Percentiles rank a stretch among this genome's conserved stretches.
Evolutionary conservation across 2,329 filamentous ascomycete genomes (phyloP).

Genomic region (Penicillium hordei): DNA sequence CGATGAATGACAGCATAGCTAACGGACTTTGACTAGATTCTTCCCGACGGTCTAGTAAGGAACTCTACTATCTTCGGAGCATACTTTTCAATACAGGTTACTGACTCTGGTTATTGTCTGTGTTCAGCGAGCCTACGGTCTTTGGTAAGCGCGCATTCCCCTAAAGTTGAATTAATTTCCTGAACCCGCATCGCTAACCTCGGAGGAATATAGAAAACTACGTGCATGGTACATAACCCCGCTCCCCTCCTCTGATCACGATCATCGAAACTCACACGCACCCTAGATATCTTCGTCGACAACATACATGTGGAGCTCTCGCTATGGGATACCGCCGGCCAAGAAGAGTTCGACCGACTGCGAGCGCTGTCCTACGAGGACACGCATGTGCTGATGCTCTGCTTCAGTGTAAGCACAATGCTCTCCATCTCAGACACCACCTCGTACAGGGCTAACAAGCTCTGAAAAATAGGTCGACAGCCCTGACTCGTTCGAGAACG

Average conservation of each 20-base stretch:
- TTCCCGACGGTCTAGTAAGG: constrained; percentile 92
- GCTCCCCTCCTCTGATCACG: neutral
- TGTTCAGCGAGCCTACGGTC: constrained; percentile 78
- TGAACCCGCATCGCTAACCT: constrained; percentile 13
- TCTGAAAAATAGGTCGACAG: constrained; percentile 67
- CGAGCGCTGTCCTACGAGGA: constrained; percentile 96
- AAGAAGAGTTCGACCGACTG: constrained; percentile 97
- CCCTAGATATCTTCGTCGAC: constrained; percentile 92
- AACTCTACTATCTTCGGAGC: neutral
- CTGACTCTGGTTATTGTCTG: constrained; percentile 21
- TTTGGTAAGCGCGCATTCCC: constrained; percentile 57
- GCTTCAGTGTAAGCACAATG: constrained; percentile 69
- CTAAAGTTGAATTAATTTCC: neutral
- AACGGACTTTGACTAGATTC: constrained; percentile 59
- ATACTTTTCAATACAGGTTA: constrained; percentile 9
- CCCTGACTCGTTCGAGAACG: constrained; percentile 94
- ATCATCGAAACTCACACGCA: constrained; percentile 23
- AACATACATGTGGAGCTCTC: constrained; percentile 95
- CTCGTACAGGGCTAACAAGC: neutral
- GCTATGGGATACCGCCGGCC: constrained; percentile 96
- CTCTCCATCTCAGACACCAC: neutral
- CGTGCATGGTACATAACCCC: constrained; percentile 69
- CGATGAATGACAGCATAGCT: constrained; percentile 16
- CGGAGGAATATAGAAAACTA: constrained; percentile 71
- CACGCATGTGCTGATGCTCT: constrained; percentile 97